Percentiles rank a stretch among this genome's conserved stretches.
Evolutionary conservation across 345 rosid genomes (phyloP).

Genomic region (Citrus australasica): DNA sequence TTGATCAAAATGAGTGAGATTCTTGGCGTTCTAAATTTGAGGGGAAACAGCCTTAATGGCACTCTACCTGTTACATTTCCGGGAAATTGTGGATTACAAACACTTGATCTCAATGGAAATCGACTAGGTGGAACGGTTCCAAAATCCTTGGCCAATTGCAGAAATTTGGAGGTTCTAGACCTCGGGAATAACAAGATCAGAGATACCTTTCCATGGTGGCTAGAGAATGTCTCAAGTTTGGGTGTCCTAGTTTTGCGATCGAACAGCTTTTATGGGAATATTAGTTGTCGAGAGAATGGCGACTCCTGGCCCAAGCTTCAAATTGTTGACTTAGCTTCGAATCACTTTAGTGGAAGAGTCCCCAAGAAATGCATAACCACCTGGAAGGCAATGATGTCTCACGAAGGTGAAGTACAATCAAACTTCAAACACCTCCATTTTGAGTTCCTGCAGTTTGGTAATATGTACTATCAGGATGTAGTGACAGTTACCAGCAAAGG

Average conservation of each 20-base stretch:
- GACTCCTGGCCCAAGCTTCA: slow-evolving; percentile 31
- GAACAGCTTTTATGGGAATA: slow-evolving; percentile 35
- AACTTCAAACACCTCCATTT: not conserved
- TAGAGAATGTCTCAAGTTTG: slow-evolving; percentile 23
- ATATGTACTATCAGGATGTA: too few relatives aligned
- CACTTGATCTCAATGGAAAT: slow-evolving; percentile 30
- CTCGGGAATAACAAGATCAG: slow-evolving; percentile 35
- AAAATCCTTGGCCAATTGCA: slow-evolving; percentile 33
- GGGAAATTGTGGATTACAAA: slow-evolving; percentile 3
- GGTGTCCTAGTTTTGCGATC: slow-evolving; percentile 45
- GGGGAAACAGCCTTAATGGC: slow-evolving; percentile 20
- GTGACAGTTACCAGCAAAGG: slow-evolving; percentile 25
- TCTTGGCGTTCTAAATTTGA: slow-evolving; percentile 33
- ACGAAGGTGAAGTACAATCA: slow-evolving; percentile 2
- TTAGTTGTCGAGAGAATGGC: slow-evolving; percentile 17
- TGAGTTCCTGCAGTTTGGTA: too few relatives aligned
- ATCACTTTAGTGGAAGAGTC: slow-evolving; percentile 16
- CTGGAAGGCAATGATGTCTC: slow-evolving; percentile 43
- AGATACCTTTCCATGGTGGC: slow-evolving; percentile 37
- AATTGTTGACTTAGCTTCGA: slow-evolving; percentile 44
- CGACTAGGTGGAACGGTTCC: slow-evolving; percentile 30
- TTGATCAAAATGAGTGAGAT: not conserved
- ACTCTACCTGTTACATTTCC: slow-evolving; percentile 13
- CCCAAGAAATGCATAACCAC: slow-evolving; percentile 11
- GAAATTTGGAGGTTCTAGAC: slow-evolving; percentile 33